Base-by-base conservation (phyloP, 1,284 basidiomycete genomes). In the Cryptococcus deneoformans region DNA sequence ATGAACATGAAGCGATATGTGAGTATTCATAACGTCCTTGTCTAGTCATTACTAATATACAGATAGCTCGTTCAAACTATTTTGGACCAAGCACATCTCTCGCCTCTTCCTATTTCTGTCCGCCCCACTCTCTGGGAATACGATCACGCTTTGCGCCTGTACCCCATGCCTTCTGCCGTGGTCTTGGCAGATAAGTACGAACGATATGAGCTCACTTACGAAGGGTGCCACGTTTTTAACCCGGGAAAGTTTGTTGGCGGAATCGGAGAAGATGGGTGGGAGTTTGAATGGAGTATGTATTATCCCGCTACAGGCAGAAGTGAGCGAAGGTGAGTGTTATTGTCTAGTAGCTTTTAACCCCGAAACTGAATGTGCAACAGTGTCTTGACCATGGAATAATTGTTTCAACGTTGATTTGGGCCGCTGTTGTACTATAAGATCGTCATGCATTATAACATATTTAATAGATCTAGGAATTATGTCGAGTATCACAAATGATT, bases 171-270 rank as follows among this genome's bases (percentile, higher is more conserved):
- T 0, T 95, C 92, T 2, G 85, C 89, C 2, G 89, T 98, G 24
- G 83, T 99, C n/a, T 82, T 99, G 10, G 96, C 96, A 1, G 96
- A 99, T 79, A 92, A 89, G 75, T 98, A 96, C 74, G 94, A 98
- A 71, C 85, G 90, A 40, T 99, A 91, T 76, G 92, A 96, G 69
- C 82, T 98, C 64, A 99, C 94, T 1, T 99, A 99, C 72, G 94
- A 95, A 62, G 92, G 92, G 6, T 99, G 96, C 71, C 95, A 98
- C 77, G 96, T 39, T 99, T 93, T 99, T 82, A 99, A 99, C 75
- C 96, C 96, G 0, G 95, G 96, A 11, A 86, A 87, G 53, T 93
- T 94, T 69, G 80, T 92, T 14, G 83, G 67, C 1, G 64, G 66
- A 5, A 69, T 67, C 5, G 67, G 64, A n/a, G 64, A 62, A 34